Percentiles rank a stretch among this genome's conserved stretches.
phyloP scores from a whole-genome alignment of 106 monocot species.

The Dioscorea alata region DNA sequence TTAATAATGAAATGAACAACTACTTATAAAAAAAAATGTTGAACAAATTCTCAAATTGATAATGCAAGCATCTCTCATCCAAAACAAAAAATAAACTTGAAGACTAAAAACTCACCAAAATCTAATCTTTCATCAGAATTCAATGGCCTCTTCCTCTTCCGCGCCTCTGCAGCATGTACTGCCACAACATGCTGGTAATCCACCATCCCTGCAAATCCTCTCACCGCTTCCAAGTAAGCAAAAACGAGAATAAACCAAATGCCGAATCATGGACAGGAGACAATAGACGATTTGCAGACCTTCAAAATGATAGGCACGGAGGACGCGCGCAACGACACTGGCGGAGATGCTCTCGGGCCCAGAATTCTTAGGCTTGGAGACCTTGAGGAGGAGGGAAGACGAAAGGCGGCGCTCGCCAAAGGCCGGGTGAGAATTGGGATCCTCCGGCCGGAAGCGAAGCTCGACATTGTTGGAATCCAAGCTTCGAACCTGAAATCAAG shows the following conservation, averaged over 20 bases:
- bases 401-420: conserved; percentile 43
- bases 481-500: conserved; percentile 23
- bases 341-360: neutral
- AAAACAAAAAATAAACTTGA: neutral
- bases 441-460: conserved; percentile 89
- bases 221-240: neutral
- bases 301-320: conserved; percentile 59
- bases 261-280: neutral
- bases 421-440: conserved; percentile 75
- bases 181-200: conserved; percentile 87
- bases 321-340: conserved; percentile 43
- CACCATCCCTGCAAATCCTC: conserved; percentile 58
- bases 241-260: neutral
- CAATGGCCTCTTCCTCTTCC: conserved; percentile 29
- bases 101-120: too few relatives aligned
- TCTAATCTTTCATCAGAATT: too few relatives aligned
- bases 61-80: neutral
- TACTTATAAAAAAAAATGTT: neutral
- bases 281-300: conserved; percentile 14
- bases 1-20: too few relatives aligned
- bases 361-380: conserved; percentile 24
- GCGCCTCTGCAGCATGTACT: conserved; percentile 63
- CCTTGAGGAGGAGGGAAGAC: conserved; percentile 46
- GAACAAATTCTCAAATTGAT: neutral
- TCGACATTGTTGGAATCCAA: conserved; percentile 28